Evolutionary conservation across 2,329 filamentous ascomycete genomes (phyloP).

Genomic region (Fonsecaea nubica): DNA sequence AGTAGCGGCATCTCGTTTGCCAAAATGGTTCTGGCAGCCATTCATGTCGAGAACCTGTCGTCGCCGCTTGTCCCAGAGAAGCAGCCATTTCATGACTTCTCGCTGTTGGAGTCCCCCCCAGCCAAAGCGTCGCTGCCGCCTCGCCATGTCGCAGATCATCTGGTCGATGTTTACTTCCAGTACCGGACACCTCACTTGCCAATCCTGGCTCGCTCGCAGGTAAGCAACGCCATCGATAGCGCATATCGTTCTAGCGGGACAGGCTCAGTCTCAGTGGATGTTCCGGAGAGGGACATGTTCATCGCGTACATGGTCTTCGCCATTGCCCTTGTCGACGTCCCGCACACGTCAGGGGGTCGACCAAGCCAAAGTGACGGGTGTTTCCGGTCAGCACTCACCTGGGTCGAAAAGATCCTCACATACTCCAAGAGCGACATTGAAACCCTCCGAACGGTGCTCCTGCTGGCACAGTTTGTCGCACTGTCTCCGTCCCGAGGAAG

Average conservation of each 20-base stretch:
- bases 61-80: slow-evolving; percentile 25
- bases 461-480: slow-evolving; percentile 45
- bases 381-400: slow-evolving; percentile 45
- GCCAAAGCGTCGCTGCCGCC: slow-evolving; percentile 44
- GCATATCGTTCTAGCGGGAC: slow-evolving; percentile 39
- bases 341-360: slow-evolving; percentile 39
- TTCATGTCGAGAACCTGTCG: slow-evolving; percentile 33
- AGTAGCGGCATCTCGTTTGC: slow-evolving; percentile 47
- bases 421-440: slow-evolving; percentile 46
- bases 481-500: slow-evolving; percentile 45
- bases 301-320: slow-evolving; percentile 46
- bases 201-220: slow-evolving; percentile 42
- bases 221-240: slow-evolving; percentile 41
- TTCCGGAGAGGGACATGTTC: slow-evolving; percentile 42
- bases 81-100: slow-evolving; percentile 20
- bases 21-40: slow-evolving; percentile 46
- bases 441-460: slow-evolving; percentile 43
- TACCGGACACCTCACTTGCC: slow-evolving; percentile 46
- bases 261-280: slow-evolving; percentile 22
- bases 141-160: slow-evolving; percentile 45
- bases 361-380: slow-evolving; percentile 46
- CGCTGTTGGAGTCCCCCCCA: slow-evolving; percentile 9
- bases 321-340: slow-evolving; percentile 44
- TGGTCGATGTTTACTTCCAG: slow-evolving; percentile 46
- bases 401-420: slow-evolving; percentile 43